Percentiles rank a stretch among this genome's conserved stretches.
Evolutionary conservation across 148 eudicot species (phyloP).

Genomic region (Dianthus caryophyllus): DNA sequence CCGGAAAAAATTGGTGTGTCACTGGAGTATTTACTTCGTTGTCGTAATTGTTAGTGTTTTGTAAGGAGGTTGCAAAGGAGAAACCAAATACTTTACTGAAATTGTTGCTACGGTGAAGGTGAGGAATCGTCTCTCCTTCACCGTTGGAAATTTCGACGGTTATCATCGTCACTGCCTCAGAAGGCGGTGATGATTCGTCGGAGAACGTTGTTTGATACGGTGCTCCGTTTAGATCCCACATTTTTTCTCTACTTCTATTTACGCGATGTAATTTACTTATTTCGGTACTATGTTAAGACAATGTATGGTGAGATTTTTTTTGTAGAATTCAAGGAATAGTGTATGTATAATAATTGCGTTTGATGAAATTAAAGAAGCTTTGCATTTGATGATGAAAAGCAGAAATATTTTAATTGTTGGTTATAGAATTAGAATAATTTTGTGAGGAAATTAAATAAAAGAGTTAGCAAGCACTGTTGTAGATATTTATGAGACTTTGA

Average conservation of each 20-base stretch:
- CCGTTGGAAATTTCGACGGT: constrained; percentile 36
- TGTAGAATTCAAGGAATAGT: neutral
- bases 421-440: too few species aligned
- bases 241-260: constrained; percentile 24
- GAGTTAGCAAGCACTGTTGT: neutral
- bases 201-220: constrained; percentile 36
- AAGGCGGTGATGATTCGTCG: constrained; percentile 48
- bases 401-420: neutral
- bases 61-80: constrained; percentile 24
- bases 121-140: too few species aligned
- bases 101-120: too few species aligned
- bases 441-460: neutral
- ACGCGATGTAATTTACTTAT: too few species aligned
- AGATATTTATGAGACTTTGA: constrained; percentile 8
- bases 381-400: too few species aligned
- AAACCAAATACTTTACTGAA: constrained; percentile 67
- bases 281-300: too few species aligned
- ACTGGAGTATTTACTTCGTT: constrained; percentile 31
- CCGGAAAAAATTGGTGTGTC: constrained; percentile 87
- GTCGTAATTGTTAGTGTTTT: neutral
- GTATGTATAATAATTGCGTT: too few species aligned
- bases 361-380: too few species aligned
- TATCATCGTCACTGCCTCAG: neutral
- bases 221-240: constrained; percentile 91
- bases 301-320: constrained; percentile 13